Evolutionary conservation across 2,329 filamentous ascomycete species (phyloP).

Genomic region (Pseudogymnoascus sp.): DNA sequence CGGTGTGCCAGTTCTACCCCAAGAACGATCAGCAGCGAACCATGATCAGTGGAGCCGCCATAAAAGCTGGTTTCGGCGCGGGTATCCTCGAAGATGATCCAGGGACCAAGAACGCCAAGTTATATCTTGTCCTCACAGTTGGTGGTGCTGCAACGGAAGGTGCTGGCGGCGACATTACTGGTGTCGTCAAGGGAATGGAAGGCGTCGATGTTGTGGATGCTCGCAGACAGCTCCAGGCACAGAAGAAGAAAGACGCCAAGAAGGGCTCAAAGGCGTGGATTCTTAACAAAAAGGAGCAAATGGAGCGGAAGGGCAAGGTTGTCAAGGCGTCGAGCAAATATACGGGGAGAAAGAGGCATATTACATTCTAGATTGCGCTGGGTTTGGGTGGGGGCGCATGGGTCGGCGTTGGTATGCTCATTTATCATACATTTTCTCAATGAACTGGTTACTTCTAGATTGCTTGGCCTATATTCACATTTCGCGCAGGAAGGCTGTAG

Average conservation of each 20-base stretch:
- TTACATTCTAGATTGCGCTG: conserved; percentile 52
- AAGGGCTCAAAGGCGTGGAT: conserved; percentile 86
- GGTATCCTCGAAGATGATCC: conserved; percentile 92
- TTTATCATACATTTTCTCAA: background rate
- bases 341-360: conserved; percentile 77
- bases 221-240: conserved; percentile 42
- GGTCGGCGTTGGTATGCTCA: background rate
- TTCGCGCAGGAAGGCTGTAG: background rate
- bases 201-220: conserved; percentile 73
- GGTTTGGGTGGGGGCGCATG: background rate
- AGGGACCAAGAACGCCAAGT: conserved; percentile 90
- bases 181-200: conserved; percentile 82
- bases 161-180: conserved; percentile 71
- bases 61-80: conserved; percentile 90
- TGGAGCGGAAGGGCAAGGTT: conserved; percentile 88
- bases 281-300: conserved; percentile 79
- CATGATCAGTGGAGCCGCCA: conserved; percentile 86
- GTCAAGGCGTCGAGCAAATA: conserved; percentile 91
- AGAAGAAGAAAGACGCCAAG: conserved; percentile 46
- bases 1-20: conserved; percentile 96
- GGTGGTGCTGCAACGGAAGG: conserved; percentile 49
- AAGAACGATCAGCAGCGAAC: conserved; percentile 85
- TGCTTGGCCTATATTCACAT: background rate
- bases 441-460: background rate
- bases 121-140: conserved; percentile 92